A percentile compares a stretch with the other conserved stretches of the same genome.
These are phyloP conservation scores for Fragaria vesca DNA, from an alignment of 306 rosid species.

Conservation along the genomic window DNA sequence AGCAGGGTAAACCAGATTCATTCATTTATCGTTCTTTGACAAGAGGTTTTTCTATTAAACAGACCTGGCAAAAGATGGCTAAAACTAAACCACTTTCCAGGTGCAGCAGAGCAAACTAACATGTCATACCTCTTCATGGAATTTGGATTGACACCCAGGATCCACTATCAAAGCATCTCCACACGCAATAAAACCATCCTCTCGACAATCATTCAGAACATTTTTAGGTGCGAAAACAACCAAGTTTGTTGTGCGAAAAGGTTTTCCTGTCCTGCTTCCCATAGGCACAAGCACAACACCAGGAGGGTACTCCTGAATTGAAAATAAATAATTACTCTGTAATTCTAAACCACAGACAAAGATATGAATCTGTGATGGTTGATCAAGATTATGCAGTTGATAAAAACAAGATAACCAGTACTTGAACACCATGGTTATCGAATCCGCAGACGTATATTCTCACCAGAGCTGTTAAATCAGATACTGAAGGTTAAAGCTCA, in stretches of 20 bases:
- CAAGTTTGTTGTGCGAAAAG: slow-evolving; percentile 78
- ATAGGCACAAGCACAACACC: slow-evolving; percentile 70
- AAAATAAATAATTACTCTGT: not conserved
- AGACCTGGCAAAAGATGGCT: not conserved
- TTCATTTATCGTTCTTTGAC: not conserved
- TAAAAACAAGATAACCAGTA: not conserved
- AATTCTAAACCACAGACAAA: not conserved
- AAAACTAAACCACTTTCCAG: not conserved
- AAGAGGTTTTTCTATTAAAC: not conserved
- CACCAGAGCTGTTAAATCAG: not conserved
- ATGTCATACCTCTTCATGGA: slow-evolving; percentile 65
- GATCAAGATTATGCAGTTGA: not conserved
- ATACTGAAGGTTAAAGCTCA: not conserved
- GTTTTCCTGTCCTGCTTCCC: slow-evolving; percentile 69
- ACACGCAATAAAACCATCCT: slow-evolving; percentile 42
- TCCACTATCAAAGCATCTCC: slow-evolving; percentile 92
- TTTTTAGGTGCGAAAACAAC: slow-evolving; percentile 65
- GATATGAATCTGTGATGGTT: not conserved
- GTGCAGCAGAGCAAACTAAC: not conserved
- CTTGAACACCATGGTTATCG: not conserved
- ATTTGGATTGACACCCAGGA: slow-evolving; percentile 74
- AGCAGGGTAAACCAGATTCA: not conserved
- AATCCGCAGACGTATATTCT: not conserved
- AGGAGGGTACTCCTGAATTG: slow-evolving; percentile 76
- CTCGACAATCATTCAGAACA: slow-evolving; percentile 32